Percentiles rank a stretch among this genome's conserved stretches.
Evolutionary conservation across 495 filamentous ascomycete genomes (phyloP).

Genomic region (Bombardia bombarda): DNA sequence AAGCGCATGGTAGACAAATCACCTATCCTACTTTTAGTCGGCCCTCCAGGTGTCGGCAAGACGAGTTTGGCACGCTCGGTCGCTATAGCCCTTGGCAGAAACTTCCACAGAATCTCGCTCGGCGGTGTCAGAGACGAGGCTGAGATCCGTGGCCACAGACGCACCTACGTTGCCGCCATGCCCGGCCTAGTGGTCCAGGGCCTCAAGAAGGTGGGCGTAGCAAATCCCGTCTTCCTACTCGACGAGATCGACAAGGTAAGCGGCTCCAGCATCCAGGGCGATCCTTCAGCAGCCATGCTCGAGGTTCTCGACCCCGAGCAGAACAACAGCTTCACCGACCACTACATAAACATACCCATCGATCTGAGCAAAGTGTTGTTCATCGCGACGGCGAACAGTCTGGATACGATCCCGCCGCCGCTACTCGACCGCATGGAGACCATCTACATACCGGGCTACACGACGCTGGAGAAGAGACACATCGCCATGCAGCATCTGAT

Average conservation of each 20-base stretch:
- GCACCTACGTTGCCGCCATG: slow-evolving; percentile 98
- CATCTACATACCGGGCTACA: slow-evolving; percentile 87
- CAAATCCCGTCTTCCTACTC: slow-evolving; percentile 92
- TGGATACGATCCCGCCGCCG: slow-evolving; percentile 91
- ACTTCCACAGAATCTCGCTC: slow-evolving; percentile 96
- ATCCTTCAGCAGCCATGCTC: slow-evolving; percentile 97
- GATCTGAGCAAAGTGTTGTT: slow-evolving; percentile 96
- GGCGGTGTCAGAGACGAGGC: slow-evolving; percentile 95
- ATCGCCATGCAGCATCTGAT: slow-evolving; percentile 91
- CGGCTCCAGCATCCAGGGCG: slow-evolving; percentile 84
- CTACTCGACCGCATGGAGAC: slow-evolving; percentile 98
- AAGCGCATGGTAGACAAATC: slow-evolving; percentile 87
- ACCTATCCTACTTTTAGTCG: slow-evolving; percentile 88
- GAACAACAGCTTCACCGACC: slow-evolving; percentile 89
- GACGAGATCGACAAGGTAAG: slow-evolving; percentile 99
- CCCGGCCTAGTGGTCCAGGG: slow-evolving; percentile 92
- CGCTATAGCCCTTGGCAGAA: slow-evolving; percentile 81
- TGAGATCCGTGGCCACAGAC: slow-evolving; percentile 89
- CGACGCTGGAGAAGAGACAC: slow-evolving; percentile 94
- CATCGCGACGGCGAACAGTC: slow-evolving; percentile 95
- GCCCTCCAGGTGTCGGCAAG: slow-evolving; percentile 94
- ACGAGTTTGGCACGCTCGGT: slow-evolving; percentile 93
- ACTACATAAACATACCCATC: slow-evolving; percentile 94
- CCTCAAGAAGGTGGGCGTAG: slow-evolving; percentile 90
- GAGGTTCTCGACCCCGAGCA: slow-evolving; percentile 98